A percentile compares a stretch with the other conserved stretches of the same genome.
These are phyloP conservation scores for Penicillium paneum DNA, from an alignment of 2,329 filamentous ascomycete genomes.

Conservation along the genomic window DNA sequence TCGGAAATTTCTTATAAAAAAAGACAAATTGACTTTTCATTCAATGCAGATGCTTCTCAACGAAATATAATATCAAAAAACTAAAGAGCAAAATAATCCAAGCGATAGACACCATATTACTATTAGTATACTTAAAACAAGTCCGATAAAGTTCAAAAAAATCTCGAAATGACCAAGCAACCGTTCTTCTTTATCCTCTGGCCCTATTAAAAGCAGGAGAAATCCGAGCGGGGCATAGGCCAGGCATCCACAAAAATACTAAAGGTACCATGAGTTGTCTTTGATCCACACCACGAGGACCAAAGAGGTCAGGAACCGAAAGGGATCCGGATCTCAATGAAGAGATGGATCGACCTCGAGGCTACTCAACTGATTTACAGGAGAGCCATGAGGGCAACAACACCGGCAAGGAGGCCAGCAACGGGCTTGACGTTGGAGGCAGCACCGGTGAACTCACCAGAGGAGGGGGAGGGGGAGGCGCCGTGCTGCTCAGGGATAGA, in stretches of 20 bases:
- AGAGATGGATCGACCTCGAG: conserved; percentile 3
- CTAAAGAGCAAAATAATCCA: not conserved
- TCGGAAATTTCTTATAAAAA: not conserved
- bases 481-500: conserved; percentile 7
- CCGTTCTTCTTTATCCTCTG: conserved; percentile 6
- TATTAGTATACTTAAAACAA: conserved; percentile 16
- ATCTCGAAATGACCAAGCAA: conserved; percentile 25
- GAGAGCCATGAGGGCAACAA: conserved; percentile 39
- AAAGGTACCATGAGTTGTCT: not conserved
- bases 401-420: conserved; percentile 37
- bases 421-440: conserved; percentile 36
- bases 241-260: conserved; percentile 8
- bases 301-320: conserved; percentile 5
- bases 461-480: conserved; percentile 5
- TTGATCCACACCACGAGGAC: conserved; percentile 20
- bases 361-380: conserved; percentile 30
- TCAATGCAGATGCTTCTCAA: not conserved
- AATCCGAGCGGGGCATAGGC: conserved; percentile 13
- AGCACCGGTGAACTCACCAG: conserved; percentile 32
- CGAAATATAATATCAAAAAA: not conserved
- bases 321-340: not conserved
- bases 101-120: conserved; percentile 18
- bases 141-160: conserved; percentile 12
- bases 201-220: conserved; percentile 1
- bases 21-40: not conserved